Base-by-base conservation (phyloP, 2,329 filamentous ascomycete species). In the Aschersonia sp. region DNA sequence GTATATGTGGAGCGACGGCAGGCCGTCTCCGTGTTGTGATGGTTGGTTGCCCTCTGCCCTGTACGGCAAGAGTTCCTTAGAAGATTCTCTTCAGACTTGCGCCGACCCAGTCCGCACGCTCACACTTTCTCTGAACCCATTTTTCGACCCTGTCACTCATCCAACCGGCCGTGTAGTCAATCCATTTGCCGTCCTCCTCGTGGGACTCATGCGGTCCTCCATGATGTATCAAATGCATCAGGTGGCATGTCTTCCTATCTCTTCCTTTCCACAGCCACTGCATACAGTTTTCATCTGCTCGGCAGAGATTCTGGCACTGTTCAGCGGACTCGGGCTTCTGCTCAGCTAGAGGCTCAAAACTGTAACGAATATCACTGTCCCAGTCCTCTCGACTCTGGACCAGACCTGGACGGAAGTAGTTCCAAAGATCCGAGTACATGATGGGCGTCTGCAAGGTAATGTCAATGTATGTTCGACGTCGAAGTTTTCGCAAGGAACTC, bases 351-450 rank as follows among this genome's bases (percentile, higher is more conserved):
- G 56, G 53, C 40, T 51, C 45, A 53, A 53, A 60, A 10, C 52
- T 53, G 22, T 58, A 56, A 55, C 57, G 59, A 45, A 58, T 54
- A 1, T 56, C 58, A 37, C 60, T 62, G 32, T 62, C 57, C 59
- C 59, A 62, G 41, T 62, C 54, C 8, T 55, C 51, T 5, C 52
- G 48, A 5, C 50, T 42, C 12, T 49, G 42, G 2, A 46, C 52
- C 12, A 56, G 52, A 4, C 58, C 61, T 5, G 59, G 57, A 42
- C 64, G 62, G 51, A 63, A 55, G 51, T 68, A 61, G 35, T 62
- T 54, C 60, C 56, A 66, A 1, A 66, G 53, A 44, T 67, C 64
- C 7, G 59, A 54, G 45, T 66, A 67, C 2, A 65, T 53, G 2
- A 67, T 48, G 0, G 65, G 65, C 29, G 55, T 58, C 59, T 64